Conservation (phyloP, 495 filamentous ascomycete genomes). For the Mycothermus thermophilus region DNA sequence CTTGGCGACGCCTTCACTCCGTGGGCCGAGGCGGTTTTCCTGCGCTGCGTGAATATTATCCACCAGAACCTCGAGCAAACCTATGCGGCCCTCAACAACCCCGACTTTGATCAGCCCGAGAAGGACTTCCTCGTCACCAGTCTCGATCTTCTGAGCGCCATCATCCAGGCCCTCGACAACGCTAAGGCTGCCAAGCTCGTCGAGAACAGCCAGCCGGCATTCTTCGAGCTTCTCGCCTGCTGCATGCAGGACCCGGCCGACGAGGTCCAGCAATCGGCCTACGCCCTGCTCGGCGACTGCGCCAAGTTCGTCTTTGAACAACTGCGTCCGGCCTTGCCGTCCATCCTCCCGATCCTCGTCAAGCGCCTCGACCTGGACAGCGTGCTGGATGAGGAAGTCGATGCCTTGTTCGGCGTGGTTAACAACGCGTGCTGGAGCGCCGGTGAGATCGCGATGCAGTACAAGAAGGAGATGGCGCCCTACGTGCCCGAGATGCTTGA, state of each 20-base stretch:
- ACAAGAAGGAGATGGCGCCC: conserved; percentile 55
- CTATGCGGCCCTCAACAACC: conserved; percentile 46
- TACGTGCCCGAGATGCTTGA: conserved; percentile 65
- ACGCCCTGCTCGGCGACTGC: conserved; percentile 90
- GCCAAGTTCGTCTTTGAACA: conserved; percentile 88
- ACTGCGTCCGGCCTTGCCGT: conserved; percentile 57
- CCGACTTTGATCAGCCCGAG: conserved; percentile 65
- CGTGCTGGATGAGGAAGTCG: conserved; percentile 57
- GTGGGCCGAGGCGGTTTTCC: conserved; percentile 72
- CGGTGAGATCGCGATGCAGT: conserved; percentile 82
- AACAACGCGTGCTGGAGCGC: conserved; percentile 99
- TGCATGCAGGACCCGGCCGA: conserved; percentile 90
- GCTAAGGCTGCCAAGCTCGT: conserved; percentile 63
- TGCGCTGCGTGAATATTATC: conserved; percentile 78
- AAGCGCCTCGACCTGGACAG: conserved; percentile 73
- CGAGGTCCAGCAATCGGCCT: conserved; percentile 91
- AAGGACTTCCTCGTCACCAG: conserved; percentile 97
- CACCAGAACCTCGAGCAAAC: conserved; percentile 75
- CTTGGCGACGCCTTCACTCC: conserved; percentile 70
- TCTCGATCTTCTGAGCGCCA: conserved; percentile 82
- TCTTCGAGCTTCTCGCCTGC: conserved; percentile 80
- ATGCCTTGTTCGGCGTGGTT: conserved; percentile 73
- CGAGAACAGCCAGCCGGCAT: conserved; percentile 54
- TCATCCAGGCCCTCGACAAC: conserved; percentile 81
- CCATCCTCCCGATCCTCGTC: conserved; percentile 64